These are phyloP conservation scores for Fragilariopsis cylindrus DNA, from an alignment of 108 stramenopile species.

Conservation along the genomic window DNA sequence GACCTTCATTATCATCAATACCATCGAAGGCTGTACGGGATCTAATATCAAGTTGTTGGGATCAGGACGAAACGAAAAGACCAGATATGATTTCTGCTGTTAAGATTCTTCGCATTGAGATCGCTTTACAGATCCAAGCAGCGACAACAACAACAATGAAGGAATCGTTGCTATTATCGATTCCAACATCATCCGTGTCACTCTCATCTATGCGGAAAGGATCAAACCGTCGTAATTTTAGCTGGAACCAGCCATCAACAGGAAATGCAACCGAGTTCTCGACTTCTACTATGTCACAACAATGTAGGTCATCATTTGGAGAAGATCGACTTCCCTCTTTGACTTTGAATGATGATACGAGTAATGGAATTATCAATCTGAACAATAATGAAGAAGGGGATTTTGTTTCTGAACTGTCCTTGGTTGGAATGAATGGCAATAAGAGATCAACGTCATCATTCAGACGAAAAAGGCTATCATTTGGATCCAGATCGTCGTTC, in stretches of 20 bases:
- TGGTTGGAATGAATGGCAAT: background rate
- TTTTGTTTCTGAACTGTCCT: background rate
- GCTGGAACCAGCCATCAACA: background rate
- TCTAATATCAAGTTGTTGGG: slow-evolving; percentile 51
- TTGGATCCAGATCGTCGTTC: background rate
- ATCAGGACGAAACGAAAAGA: slow-evolving; percentile 25
- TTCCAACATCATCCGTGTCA: too few relatives aligned
- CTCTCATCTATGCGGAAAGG: too few relatives aligned
- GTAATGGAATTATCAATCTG: too few relatives aligned
- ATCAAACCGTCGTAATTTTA: background rate
- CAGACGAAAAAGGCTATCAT: background rate
- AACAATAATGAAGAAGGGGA: background rate
- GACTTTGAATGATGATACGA: too few relatives aligned
- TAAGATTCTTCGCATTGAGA: slow-evolving; percentile 30
- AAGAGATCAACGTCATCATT: background rate
- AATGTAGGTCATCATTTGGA: too few relatives aligned
- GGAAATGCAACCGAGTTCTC: background rate
- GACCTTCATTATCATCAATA: slow-evolving; percentile 33
- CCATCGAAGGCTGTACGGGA: slow-evolving; percentile 39
- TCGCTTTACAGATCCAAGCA: background rate
- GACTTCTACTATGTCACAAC: slow-evolving; percentile 2
- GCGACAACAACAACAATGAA: too few relatives aligned
- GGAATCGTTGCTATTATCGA: too few relatives aligned
- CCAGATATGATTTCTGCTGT: slow-evolving; percentile 47
- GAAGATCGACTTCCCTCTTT: too few relatives aligned